These are phyloP conservation scores for Taphrina populina DNA, from an alignment of 1,139 yeast species.

Conservation along the genomic window DNA sequence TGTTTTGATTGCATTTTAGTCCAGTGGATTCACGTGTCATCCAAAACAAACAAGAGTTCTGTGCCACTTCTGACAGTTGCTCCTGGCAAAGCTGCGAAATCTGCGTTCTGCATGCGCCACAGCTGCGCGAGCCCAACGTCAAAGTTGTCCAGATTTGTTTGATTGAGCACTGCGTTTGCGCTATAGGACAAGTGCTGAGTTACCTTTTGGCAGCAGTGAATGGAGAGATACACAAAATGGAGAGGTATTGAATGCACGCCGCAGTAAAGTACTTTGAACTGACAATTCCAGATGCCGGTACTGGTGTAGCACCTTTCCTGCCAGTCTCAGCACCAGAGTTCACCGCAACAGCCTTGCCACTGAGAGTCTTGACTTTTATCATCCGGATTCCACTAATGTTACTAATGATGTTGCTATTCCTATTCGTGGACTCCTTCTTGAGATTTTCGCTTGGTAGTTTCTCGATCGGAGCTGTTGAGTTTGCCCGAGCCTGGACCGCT, in stretches of 20 bases:
- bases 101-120: too few species aligned
- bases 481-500: constrained; percentile 12
- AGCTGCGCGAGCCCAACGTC: too few species aligned
- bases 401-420: constrained; percentile 1
- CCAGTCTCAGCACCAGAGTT: constrained; percentile 26
- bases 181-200: too few species aligned
- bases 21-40: too few species aligned
- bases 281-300: constrained; percentile 12
- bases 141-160: too few species aligned
- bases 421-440: constrained; percentile 18
- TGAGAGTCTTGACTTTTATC: constrained; percentile 11
- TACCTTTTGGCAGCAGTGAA: too few species aligned
- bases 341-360: constrained; percentile 3
- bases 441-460: constrained; percentile 20
- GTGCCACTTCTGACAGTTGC: too few species aligned
- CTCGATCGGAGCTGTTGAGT: constrained; percentile 1
- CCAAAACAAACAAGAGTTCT: too few species aligned
- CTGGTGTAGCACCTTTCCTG: constrained; percentile 31
- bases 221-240: constrained; percentile 32
- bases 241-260: constrained; percentile 13
- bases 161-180: too few species aligned
- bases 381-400: constrained; percentile 16
- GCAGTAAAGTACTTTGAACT: not conserved
- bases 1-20: constrained; percentile 23
- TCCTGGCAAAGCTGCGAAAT: too few species aligned